Base-by-base conservation (phyloP, 2,329 filamentous ascomycete species). In the Aspergillus awamori region DNA sequence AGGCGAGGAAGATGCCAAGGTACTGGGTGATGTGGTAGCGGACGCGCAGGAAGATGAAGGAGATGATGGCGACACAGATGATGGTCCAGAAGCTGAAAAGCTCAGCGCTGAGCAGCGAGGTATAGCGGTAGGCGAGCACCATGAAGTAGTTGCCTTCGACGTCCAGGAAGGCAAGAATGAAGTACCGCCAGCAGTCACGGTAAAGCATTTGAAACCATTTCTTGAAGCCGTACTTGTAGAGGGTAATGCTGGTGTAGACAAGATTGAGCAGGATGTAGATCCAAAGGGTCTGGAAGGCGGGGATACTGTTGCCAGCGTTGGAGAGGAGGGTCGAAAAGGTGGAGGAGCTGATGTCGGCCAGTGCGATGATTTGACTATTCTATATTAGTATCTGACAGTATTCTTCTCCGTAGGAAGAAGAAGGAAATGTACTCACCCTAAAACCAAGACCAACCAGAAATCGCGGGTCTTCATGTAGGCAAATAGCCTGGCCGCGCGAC, bases 51-150 rank as follows among this genome's bases (percentile, higher is more conserved):
- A 58, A 58, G 56, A 52, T 24, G 22, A 96, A 93, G 28, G 92
- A 96, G 67, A 97, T 80, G 64, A 90, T 75, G 26, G 98, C 92
- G 30, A 98, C 94, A 65, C 93, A 88, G 57, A 96, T 91, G 67
- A 98, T 98, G 69, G 93, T 91, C 94, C 93, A 98, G 81, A 98
- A 98, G 83, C 97, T 97, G 80, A 98, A 92, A 53, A 98, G 86
- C 82, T 98, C 93, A 13, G 92, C 92, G 20, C 90, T 94, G 53
- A 97, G 84, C 68, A 97, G 89, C 72, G 93, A 97, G 59, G 94
- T 97, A 82, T 95, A 88, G 63, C 90, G 86, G 81, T 97, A 98
- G 5, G 93, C 94, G 54, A 97, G 84, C 55, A 98, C 93, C 70
- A 93, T 93, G 75, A 98, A 97, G 82, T 97, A 98, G 80, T 98